Percentiles rank a stretch among this genome's conserved stretches.
Evolutionary conservation across 176 grass and related monocot genomes (phyloP).

Genomic region (Hyparrhenia diplandra): DNA sequence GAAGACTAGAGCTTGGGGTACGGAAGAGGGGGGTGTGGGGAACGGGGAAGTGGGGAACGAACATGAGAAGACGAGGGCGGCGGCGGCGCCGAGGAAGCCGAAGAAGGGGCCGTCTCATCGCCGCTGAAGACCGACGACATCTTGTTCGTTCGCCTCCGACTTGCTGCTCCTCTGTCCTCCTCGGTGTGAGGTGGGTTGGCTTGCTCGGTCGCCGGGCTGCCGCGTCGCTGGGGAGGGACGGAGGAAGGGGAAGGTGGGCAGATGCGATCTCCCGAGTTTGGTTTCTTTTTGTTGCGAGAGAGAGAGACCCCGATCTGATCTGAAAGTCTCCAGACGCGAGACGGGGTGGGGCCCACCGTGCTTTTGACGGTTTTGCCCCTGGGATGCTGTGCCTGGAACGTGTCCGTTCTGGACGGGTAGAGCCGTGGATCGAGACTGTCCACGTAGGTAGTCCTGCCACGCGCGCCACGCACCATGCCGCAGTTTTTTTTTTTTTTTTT

Average conservation of each 20-base stretch:
- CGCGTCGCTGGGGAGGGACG: neutral
- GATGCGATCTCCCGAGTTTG: constrained; percentile 15
- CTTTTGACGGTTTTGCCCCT: neutral
- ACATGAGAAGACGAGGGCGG: constrained; percentile 97
- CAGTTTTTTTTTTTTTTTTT: too few relatives aligned
- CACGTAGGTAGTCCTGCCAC: too few relatives aligned
- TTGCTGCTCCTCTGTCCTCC: neutral
- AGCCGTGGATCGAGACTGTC: neutral
- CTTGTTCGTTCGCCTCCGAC: neutral
- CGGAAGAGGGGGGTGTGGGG: too few relatives aligned
- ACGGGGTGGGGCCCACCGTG: neutral
- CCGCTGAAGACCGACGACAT: constrained; percentile 92
- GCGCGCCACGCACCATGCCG: too few relatives aligned
- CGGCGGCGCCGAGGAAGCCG: constrained; percentile 95
- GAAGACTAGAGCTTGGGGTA: neutral
- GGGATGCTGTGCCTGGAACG: too few relatives aligned
- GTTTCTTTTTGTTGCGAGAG: constrained; percentile 13
- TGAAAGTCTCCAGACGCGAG: constrained; percentile 16
- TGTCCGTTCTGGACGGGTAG: neutral
- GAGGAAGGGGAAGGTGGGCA: neutral
- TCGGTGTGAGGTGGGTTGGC: neutral
- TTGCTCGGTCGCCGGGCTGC: constrained; percentile 19
- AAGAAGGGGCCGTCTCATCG: constrained; percentile 98
- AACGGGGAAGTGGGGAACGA: neutral
- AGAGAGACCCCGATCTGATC: constrained; percentile 13